phyloP scores from a whole-genome alignment of 1,284 basidiomycete species.

The Takashimella tepidaria region DNA sequence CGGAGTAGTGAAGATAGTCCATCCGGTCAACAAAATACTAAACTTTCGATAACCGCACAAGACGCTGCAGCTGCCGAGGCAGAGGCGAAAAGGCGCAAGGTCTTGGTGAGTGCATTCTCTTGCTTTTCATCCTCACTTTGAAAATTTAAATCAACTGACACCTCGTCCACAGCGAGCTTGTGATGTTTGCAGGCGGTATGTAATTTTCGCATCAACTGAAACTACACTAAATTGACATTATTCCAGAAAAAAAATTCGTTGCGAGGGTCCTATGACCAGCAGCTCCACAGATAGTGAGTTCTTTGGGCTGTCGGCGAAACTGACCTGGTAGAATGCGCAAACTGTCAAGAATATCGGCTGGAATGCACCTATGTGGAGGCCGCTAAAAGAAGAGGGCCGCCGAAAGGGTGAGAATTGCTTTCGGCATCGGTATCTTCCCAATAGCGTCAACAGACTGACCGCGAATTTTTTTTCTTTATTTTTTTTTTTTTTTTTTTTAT shows the following conservation, averaged over 20 bases:
- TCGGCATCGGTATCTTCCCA: too few species aligned
- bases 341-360: constrained; percentile 65
- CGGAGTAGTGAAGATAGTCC: not conserved
- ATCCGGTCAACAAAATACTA: not conserved
- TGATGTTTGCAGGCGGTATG: constrained; percentile 39
- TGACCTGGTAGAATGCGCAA: constrained; percentile 72
- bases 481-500: too few species aligned
- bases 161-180: constrained; percentile 44
- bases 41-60: not conserved
- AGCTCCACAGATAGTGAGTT: constrained; percentile 32
- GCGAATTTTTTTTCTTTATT: too few species aligned
- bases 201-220: not conserved
- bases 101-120: not conserved
- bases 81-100: constrained; percentile 21
- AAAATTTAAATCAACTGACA: too few species aligned
- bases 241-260: constrained; percentile 45
- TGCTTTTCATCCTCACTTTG: too few species aligned
- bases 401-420: constrained; percentile 61
- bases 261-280: constrained; percentile 46
- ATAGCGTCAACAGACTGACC: constrained; percentile 46
- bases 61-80: constrained; percentile 13
- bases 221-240: not conserved
- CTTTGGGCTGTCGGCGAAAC: not conserved
- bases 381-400: constrained; percentile 78
- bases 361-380: constrained; percentile 68